Evolutionary conservation across 331 rosid species (phyloP).

Genomic region (Malus hybrid): DNA sequence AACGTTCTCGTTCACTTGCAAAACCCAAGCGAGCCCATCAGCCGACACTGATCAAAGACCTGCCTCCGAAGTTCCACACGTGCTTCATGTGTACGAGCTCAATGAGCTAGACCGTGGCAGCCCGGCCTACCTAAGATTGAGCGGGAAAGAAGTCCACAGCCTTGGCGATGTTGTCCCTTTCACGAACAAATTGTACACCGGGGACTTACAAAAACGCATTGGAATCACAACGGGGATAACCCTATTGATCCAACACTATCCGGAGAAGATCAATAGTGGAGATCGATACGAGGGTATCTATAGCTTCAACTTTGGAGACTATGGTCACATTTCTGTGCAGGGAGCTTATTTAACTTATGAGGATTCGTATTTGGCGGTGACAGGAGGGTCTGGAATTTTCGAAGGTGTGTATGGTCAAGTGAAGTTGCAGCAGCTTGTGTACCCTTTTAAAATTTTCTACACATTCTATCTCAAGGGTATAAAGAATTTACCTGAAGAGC

Average conservation of each 20-base stretch:
- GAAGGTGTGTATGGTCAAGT: background rate
- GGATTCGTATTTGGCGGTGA: background rate
- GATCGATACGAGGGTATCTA: background rate
- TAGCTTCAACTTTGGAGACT: background rate
- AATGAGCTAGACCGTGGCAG: background rate
- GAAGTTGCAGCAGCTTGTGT: background rate
- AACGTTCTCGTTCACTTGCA: background rate
- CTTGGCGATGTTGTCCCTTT: background rate
- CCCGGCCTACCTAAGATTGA: background rate
- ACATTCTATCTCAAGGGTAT: background rate
- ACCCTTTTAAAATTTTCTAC: background rate
- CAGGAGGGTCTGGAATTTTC: background rate
- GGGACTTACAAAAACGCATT: background rate
- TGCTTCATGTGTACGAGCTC: background rate
- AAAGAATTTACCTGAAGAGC: background rate
- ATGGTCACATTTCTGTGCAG: background rate
- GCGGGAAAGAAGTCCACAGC: background rate
- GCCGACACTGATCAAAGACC: background rate
- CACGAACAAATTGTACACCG: background rate
- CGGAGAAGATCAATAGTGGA: background rate
- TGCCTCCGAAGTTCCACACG: background rate
- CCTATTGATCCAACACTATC: background rate
- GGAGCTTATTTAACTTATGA: background rate
- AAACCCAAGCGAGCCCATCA: background rate
- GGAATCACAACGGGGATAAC: background rate